Evolutionary conservation across 495 filamentous ascomycete genomes (phyloP), one percentile per base, ranked within the genome.

Genomic region (Penicillium goetzii): DNA sequence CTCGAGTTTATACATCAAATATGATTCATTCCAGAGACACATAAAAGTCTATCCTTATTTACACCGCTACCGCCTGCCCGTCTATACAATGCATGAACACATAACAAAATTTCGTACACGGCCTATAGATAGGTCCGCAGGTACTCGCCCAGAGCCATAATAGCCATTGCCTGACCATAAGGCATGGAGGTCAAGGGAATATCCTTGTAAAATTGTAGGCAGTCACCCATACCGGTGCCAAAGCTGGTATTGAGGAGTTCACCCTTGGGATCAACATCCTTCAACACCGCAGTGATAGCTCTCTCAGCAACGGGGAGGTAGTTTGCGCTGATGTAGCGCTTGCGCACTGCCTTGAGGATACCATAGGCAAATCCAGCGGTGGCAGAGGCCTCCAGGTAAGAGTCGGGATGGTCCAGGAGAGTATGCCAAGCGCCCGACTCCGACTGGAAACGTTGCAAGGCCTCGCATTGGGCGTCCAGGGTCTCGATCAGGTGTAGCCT

Each of bases 331-430:
- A 92, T 80, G 64, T 90, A 90, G 51, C 86, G 76, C 78, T 87
- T 88, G 40, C 89, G 75, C 57, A 85, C 78, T 2, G 85, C 89
- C 65, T 92, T 92, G 17, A 92, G 75, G 4, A 92, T 87, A 1
- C 90, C 90, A 66, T 86, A 91, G 19, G 89, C 89, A 60, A 92
- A 91, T 0, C 90, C 89, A 0, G 90, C 90, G 1, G 89, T 90
- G 9, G 90, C 90, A 25, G 87, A 90, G 17, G 86, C 81, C 72
- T 92, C 90, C 4, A 84, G 73, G 62, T 92, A 92, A 11, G 87
- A 89, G 15, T 80, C 77, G 15, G 82, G 78, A 9, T 85, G 80
- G 56, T 91, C 86, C 4, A 92, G 80, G 15, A 91, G 77, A 26
- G 90, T 92, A 45, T 84, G 81, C 88, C 88, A 92, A 41, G 86